phyloP scores from a whole-genome alignment of 768 basidiomycete genomes.

The Coprinellus micaceus region DNA sequence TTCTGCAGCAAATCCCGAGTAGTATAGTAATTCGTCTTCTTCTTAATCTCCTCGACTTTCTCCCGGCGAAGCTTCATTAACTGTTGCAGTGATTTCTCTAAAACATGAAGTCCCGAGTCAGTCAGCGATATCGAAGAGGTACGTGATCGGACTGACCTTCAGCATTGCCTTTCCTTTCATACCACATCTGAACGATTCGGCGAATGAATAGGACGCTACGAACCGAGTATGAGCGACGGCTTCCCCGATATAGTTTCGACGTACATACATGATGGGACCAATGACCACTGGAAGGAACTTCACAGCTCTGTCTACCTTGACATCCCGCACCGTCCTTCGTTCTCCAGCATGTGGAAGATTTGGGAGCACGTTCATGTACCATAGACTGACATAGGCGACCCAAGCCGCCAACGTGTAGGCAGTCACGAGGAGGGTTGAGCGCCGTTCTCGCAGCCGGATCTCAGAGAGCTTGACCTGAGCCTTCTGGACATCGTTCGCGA shows the following conservation, averaged over 20 bases:
- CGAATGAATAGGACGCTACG: slow-evolving; percentile 70
- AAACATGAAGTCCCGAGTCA: background rate
- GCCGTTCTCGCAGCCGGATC: slow-evolving; percentile 80
- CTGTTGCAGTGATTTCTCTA: slow-evolving; percentile 76
- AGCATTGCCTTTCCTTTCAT: slow-evolving; percentile 69
- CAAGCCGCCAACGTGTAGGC: slow-evolving; percentile 73
- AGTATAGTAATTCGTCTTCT: slow-evolving; percentile 93
- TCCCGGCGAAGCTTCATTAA: slow-evolving; percentile 75
- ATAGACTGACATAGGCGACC: slow-evolving; percentile 67
- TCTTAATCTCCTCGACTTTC: slow-evolving; percentile 95
- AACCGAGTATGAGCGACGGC: background rate
- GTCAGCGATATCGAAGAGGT: background rate
- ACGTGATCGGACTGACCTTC: slow-evolving; percentile 55
- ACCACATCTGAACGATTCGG: slow-evolving; percentile 82
- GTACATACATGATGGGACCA: slow-evolving; percentile 75
- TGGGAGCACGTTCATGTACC: slow-evolving; percentile 65
- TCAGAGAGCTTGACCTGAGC: slow-evolving; percentile 73
- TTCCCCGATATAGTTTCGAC: background rate
- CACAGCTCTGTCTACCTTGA: slow-evolving; percentile 38
- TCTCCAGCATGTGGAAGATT: slow-evolving; percentile 23
- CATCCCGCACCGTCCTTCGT: slow-evolving; percentile 20
- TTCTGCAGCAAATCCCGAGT: slow-evolving; percentile 87
- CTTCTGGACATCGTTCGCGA: slow-evolving; percentile 68
- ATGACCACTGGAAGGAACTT: slow-evolving; percentile 58
- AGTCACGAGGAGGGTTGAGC: slow-evolving; percentile 73